phyloP scores from a whole-genome alignment of 441 rosid species.

The Euphorbia celastroides region DNA sequence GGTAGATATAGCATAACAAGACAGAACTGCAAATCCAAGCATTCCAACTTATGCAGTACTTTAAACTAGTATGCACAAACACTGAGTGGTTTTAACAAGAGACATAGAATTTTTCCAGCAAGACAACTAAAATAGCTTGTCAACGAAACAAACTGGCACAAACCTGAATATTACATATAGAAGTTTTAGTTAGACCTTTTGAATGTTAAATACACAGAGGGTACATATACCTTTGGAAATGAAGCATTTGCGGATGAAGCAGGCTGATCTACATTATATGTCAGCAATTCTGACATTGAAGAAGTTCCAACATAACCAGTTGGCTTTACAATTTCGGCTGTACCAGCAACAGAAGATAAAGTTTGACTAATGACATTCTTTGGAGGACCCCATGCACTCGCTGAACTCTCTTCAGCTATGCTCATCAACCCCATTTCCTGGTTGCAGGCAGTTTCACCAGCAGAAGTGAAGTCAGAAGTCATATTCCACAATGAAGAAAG shows the following conservation, averaged over 20 bases:
- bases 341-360: slow-evolving; percentile 24
- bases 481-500: slow-evolving; percentile 89
- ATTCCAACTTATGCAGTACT: not conserved
- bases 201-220: not conserved
- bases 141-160: not conserved
- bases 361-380: slow-evolving; percentile 31
- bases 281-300: slow-evolving; percentile 39
- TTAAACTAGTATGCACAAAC: not conserved
- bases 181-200: not conserved
- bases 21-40: not conserved
- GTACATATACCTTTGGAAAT: slow-evolving; percentile 52
- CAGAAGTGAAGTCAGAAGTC: slow-evolving; percentile 48
- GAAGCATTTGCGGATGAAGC: slow-evolving; percentile 38
- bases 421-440: slow-evolving; percentile 82
- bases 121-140: not conserved
- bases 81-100: not conserved
- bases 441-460: slow-evolving; percentile 60
- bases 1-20: not conserved
- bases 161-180: not conserved
- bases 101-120: not conserved
- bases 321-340: slow-evolving; percentile 29
- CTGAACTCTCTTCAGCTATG: slow-evolving; percentile 51
- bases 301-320: slow-evolving; percentile 43
- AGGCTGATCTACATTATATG: slow-evolving; percentile 33
- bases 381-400: slow-evolving; percentile 27